These are phyloP conservation scores for Amanita rimosa DNA, from an alignment of 768 basidiomycete species.

Conservation along the genomic window DNA sequence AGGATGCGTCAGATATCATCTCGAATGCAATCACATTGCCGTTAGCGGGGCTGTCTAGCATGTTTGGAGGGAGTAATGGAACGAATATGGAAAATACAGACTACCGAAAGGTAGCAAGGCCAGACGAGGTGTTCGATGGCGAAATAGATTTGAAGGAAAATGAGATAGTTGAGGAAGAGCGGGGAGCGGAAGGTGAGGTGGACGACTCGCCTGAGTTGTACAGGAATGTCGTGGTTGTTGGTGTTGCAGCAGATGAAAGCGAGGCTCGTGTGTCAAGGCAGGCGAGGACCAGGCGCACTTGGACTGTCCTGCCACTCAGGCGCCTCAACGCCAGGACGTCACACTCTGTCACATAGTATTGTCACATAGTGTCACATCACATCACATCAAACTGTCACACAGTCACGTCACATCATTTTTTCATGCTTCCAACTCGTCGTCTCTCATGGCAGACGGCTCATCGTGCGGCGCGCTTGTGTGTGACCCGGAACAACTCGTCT, in stretches of 20 bases:
- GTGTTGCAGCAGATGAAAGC: constrained; percentile 23
- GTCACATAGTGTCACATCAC: constrained; percentile 1
- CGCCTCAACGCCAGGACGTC: constrained; percentile 22
- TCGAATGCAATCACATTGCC: constrained; percentile 31
- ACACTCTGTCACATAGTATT: not conserved
- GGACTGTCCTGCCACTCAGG: constrained; percentile 27
- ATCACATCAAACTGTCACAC: not conserved
- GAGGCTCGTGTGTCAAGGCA: constrained; percentile 18
- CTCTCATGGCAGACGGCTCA: not conserved
- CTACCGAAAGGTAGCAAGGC: constrained; percentile 25
- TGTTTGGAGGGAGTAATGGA: constrained; percentile 19
- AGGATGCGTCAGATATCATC: constrained; percentile 60
- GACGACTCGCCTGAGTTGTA: constrained; percentile 56
- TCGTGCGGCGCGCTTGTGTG: not conserved
- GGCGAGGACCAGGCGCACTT: constrained; percentile 24
- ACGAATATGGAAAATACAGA: not conserved
- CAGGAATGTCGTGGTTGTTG: constrained; percentile 41
- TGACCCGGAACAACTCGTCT: not conserved
- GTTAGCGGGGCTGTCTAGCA: constrained; percentile 43
- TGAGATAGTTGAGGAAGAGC: constrained; percentile 70
- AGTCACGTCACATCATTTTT: not conserved
- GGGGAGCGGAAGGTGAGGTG: constrained; percentile 66
- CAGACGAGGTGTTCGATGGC: constrained; percentile 56
- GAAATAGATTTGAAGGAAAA: constrained; percentile 68
- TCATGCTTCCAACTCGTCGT: not conserved